phyloP scores from a whole-genome alignment of 129 eudicot genomes.

The Oenanthe sinensis region DNA sequence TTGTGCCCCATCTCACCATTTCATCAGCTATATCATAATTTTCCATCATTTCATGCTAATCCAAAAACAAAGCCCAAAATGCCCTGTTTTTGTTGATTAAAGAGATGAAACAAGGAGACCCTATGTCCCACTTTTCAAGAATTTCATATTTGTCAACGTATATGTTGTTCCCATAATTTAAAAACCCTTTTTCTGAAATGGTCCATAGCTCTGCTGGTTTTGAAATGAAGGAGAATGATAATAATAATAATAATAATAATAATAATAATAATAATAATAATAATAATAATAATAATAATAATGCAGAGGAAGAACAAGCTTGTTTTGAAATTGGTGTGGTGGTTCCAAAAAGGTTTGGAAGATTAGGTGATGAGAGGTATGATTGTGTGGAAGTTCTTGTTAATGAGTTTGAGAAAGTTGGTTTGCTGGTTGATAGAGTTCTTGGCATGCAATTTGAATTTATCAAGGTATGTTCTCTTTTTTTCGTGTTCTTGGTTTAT shows the following conservation, averaged over 20 bases:
- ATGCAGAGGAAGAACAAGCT: conserved; percentile 26
- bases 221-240: conserved; percentile 39
- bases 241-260: background rate
- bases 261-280: background rate
- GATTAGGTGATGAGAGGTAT: conserved; percentile 19
- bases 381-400: conserved; percentile 68
- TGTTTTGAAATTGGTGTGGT: conserved; percentile 75
- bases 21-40: conserved; percentile 9
- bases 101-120: background rate
- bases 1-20: conserved; percentile 6
- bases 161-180: background rate
- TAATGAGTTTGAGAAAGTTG: conserved; percentile 47
- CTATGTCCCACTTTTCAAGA: background rate
- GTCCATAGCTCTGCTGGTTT: conserved; percentile 9
- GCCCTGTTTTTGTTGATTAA: conserved; percentile 1
- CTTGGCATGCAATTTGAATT: conserved; percentile 71
- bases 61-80: background rate
- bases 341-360: conserved; percentile 42
- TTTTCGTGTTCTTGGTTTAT: background rate
- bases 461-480: conserved; percentile 49
- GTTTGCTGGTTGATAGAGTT: conserved; percentile 61
- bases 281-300: background rate
- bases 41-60: background rate
- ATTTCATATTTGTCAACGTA: background rate
- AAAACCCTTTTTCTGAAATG: conserved; percentile 14